Base-by-base conservation (phyloP, 208 protist species). In the Trypanosoma platydactyli region DNA sequence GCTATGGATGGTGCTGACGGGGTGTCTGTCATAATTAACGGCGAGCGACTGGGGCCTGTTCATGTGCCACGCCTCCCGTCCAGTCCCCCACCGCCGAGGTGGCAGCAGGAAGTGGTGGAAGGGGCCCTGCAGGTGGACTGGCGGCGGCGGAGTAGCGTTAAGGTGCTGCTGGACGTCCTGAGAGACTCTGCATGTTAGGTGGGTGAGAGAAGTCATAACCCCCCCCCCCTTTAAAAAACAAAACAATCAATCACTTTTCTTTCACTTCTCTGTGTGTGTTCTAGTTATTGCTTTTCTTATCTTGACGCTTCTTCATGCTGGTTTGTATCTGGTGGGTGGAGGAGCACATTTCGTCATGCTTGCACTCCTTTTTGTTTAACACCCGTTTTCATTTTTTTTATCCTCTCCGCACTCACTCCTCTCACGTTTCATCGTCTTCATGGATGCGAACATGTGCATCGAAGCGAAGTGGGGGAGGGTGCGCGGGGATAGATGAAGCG, bases 361-460 rank as follows among this genome's bases (percentile, higher is more conserved):
- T 16, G 22, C 20, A 30, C 22, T 6, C 27, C 27, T 55, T 55
- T 65, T 68, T 68, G 71, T 75, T 38, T 38, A 38, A 38, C 33
- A 3, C 33, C 9, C 33, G 33, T 73, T 62, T 73, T 20, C 57
- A 77, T 44, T 60, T 66, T 38, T 51, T 68, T 55, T 64, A 29
- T 55, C 3, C 33, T 67, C 27, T 61, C 68, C 5, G 3, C 45
- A 55, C 58, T 66, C 35, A 56, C 59, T 9, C 9, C 33, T 38
- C 33, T 3, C 33, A 38, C 33, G 9, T 38, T 9, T 11, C 33
- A 38, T 38, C 33, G 33, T 22, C 2, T 38, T 7, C 35, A 55
- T 55, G 45, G 4, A 30, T 51, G n/a, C 33, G 42, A 4, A 24
- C 11, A 41, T 1, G 42, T 3, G 25, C 3, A 44, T 9, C 5